These are phyloP conservation scores for Aspergillus novoparasiticus DNA, from an alignment of 2,329 filamentous ascomycete genomes.

Conservation along the genomic window DNA sequence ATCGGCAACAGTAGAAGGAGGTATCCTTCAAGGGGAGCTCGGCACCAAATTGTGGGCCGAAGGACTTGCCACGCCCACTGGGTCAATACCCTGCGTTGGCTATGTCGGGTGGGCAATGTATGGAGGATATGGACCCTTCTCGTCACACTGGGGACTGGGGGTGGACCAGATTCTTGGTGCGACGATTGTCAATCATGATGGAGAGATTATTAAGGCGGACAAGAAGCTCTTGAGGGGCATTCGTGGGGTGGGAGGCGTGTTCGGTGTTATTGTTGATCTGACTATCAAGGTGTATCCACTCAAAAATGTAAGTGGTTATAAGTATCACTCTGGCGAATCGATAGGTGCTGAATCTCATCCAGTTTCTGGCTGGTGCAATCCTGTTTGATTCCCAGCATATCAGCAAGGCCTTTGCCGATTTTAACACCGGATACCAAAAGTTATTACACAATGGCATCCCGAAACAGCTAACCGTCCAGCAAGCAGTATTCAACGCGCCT, in stretches of 20 bases:
- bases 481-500: conserved; percentile 15
- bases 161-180: not conserved
- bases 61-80: too few relatives aligned
- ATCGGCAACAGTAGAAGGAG: too few relatives aligned
- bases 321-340: not conserved
- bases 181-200: not conserved
- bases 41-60: too few relatives aligned
- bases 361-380: conserved; percentile 23
- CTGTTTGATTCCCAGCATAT: conserved; percentile 22
- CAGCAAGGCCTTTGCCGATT: not conserved
- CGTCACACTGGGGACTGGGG: not conserved
- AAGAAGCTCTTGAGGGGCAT: not conserved
- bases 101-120: too few relatives aligned
- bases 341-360: not conserved
- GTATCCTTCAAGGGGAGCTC: too few relatives aligned
- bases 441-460: conserved; percentile 13
- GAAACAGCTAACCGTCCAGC: conserved; percentile 16
- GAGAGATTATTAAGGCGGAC: not conserved
- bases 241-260: not conserved
- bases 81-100: too few relatives aligned
- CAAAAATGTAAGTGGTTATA: not conserved
- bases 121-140: too few relatives aligned
- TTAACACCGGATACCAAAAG: conserved; percentile 17
- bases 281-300: not conserved
- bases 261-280: not conserved